Base-by-base conservation (phyloP, 2,329 filamentous ascomycete genomes). In the Torrubiella hemipterigena region DNA sequence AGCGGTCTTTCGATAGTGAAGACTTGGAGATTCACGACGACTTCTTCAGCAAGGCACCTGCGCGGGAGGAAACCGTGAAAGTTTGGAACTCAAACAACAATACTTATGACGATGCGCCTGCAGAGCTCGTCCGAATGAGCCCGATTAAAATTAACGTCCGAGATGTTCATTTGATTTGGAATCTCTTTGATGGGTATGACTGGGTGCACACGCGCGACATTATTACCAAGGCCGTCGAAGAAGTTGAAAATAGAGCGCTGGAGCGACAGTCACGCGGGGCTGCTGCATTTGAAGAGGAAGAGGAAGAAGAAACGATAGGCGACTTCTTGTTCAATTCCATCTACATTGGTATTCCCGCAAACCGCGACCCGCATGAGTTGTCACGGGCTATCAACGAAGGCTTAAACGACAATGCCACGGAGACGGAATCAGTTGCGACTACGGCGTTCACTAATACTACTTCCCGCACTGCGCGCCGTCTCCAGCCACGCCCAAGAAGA, bases 301-400 rank as follows among this genome's bases (percentile, higher is more conserved):
- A 93, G 29, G 81, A 87, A 26, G 82, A 87, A 53, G 83, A 77
- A 10, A 82, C 81, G 6, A 93, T 96, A 54, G 86, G 85, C 6
- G 93, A 98, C 51, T 93, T 93, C 44, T 65, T 98, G 12, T 98
- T 98, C 67, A 96, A 98, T 51, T 98, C 91, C 0, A 94, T 98
- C 33, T 98, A 95, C 59, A 95, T 98, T 44, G 86, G 83, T 11
- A 82, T 98, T 13, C 82, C 89, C 1, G 71, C 82, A 9, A 91
- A 87, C 43, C 75, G 80, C 35, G 89, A 96, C 44, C 85, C 86
- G 5, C 73, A 73, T 32, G 84, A 93, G 18, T 67, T 96, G 8
- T 68, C 83, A 4, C 73, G 75, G 27, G 82, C 81, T 23, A 94
- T 98, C 55, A 94, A 95, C 48, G 76, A 81, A 35, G 77, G 89